Evolutionary conservation across 345 rosid genomes (phyloP).

Genomic region (Salix udensis): DNA sequence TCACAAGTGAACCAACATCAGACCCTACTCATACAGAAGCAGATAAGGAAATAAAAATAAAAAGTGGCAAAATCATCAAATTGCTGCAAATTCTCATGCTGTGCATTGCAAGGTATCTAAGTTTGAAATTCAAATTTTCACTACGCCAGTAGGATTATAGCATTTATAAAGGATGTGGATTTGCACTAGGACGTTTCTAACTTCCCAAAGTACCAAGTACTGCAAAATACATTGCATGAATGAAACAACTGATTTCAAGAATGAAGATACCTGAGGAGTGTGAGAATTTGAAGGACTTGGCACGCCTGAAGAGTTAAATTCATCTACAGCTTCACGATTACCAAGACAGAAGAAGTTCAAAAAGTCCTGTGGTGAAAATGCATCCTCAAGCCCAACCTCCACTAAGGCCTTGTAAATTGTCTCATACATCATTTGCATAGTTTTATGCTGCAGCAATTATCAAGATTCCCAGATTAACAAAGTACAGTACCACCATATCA

Average conservation of each 20-base stretch:
- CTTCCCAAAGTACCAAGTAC: not conserved
- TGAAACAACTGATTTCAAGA: conserved; percentile 1
- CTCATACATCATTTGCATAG: conserved; percentile 98
- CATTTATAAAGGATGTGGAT: not conserved
- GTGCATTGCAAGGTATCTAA: not conserved
- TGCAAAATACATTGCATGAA: not conserved
- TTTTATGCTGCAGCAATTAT: conserved; percentile 63
- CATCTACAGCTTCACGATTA: conserved; percentile 57
- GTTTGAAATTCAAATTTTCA: not conserved
- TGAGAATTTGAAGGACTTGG: conserved; percentile 45
- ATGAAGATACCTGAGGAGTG: conserved; percentile 59
- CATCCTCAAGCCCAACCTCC: conserved; percentile 72
- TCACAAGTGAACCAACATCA: not conserved
- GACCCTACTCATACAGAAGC: not conserved
- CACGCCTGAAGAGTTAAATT: not conserved
- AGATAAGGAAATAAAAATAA: not conserved
- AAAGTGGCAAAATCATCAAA: not conserved
- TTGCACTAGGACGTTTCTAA: not conserved
- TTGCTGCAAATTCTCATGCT: not conserved
- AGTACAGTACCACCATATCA: not conserved
- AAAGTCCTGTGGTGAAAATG: conserved; percentile 72
- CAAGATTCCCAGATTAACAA: conserved; percentile 7
- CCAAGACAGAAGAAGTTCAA: conserved; percentile 96
- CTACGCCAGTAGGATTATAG: not conserved
- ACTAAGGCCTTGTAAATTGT: conserved; percentile 78